phyloP scores from a whole-genome alignment of 2,329 filamentous ascomycete species.

The Orbilia oligospora region DNA sequence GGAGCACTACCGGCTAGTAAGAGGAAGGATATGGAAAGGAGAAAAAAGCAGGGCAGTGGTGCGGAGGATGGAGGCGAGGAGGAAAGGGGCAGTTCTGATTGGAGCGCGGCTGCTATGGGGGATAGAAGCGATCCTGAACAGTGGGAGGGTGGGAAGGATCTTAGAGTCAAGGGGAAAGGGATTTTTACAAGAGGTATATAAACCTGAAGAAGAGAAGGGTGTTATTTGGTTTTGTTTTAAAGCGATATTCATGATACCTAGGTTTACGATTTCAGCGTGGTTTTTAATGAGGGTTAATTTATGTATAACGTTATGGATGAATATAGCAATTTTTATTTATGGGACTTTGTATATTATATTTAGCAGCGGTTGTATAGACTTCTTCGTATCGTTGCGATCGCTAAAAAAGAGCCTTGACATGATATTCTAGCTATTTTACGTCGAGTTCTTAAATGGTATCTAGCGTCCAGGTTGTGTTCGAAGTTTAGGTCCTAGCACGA shows the following conservation, averaged over 20 bases:
- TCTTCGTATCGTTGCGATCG: neutral
- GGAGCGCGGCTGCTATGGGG: slow-evolving; percentile 17
- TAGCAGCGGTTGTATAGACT: neutral
- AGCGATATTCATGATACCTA: neutral
- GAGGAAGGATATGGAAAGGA: slow-evolving; percentile 15
- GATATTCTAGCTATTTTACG: no score
- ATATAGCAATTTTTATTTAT: neutral
- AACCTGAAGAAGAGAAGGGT: neutral
- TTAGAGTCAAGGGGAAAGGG: neutral
- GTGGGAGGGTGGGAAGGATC: neutral
- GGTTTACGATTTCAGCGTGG: neutral
- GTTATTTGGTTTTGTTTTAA: neutral
- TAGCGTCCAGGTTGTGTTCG: no score
- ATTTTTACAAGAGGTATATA: neutral
- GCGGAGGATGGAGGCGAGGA: neutral
- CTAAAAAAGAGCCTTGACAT: no score
- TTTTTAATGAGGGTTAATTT: slow-evolving; percentile 1
- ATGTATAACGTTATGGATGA: slow-evolving; percentile 18
- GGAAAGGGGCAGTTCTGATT: slow-evolving; percentile 24
- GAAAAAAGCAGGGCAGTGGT: slow-evolving; percentile 8
- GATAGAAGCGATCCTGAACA: slow-evolving; percentile 6
- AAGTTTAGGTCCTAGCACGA: no score
- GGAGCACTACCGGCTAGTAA: slow-evolving; percentile 21
- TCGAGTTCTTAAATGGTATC: no score
- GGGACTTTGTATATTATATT: slow-evolving; percentile 2